Percentiles rank a stretch among this genome's conserved stretches.
Conservation (phyloP, 1,284 basidiomycete genomes). For the Melanopsichium pennsylvanicum region DNA sequence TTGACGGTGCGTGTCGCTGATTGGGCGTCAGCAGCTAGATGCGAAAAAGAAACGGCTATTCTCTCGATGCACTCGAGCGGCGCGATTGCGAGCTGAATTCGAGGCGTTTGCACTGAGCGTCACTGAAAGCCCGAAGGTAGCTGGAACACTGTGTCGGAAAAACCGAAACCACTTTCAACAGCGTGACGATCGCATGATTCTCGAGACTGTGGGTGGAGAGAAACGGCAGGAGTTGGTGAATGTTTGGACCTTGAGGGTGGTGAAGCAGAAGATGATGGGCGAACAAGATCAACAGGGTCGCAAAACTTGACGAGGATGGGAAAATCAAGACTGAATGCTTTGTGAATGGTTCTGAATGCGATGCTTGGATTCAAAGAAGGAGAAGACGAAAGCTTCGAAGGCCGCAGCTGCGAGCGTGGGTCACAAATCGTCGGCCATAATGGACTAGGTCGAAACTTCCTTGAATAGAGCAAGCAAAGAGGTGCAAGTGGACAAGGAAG, state of each 20-base stretch:
- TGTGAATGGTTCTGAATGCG: background rate
- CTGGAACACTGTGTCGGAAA: slow-evolving; percentile 3
- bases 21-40: background rate
- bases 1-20: background rate
- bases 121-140: too few relatives aligned
- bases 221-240: too few relatives aligned
- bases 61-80: too few relatives aligned
- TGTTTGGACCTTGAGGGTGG: too few relatives aligned
- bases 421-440: slow-evolving; percentile 30
- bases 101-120: too few relatives aligned
- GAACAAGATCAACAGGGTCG: too few relatives aligned
- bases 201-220: too few relatives aligned
- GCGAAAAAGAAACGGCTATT: too few relatives aligned
- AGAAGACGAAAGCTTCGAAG: slow-evolving; percentile 10
- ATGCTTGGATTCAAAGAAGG: background rate
- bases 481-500: background rate
- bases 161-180: slow-evolving; percentile 1
- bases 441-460: background rate
- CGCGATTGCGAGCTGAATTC: too few relatives aligned
- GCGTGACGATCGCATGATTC: too few relatives aligned
- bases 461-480: slow-evolving; percentile 1
- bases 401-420: slow-evolving; percentile 14
- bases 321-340: background rate
- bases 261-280: too few relatives aligned
- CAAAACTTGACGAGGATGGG: background rate